Evolutionary conservation across 2,329 filamentous ascomycete genomes (phyloP), one percentile per base, ranked within the genome.

Genomic region (Emmonsia crescens): DNA sequence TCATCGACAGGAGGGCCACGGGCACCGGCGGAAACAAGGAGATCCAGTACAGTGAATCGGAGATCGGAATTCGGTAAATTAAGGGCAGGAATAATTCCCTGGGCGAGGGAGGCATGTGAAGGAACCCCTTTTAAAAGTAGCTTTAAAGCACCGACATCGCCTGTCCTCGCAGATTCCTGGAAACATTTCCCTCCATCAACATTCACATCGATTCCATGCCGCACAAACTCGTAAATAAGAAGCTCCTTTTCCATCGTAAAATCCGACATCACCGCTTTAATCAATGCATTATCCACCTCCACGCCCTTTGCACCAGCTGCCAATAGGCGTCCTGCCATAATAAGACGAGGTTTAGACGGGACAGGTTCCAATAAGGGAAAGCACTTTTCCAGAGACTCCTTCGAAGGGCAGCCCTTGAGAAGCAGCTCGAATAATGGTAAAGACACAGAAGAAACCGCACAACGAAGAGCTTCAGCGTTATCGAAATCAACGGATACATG

Each of bases 401-500:
- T 60, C 14, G 65, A 64, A n/a, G 65, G 63, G 31, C 58, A 57
- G 38, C 64, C 62, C 48, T 63, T 60, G 8, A 64, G 61, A 10
- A 67, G 61, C 36, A 64, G 60, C 29, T 63, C 63, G 57, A 65
- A 62, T n/a, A 63, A 60, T 19, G 55, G 54, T 3, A 62, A 49
- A n/a, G 58, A 61, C 5, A 49, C 60, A 1, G 61, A 62, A 5
- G 60, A 57, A 27, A 71, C 63, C 8, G 68, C 63, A n/a, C 63
- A 29, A 21, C 64, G 49, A 46, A 70, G 62, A 27, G 65, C 64
- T 38, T 64, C 55, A 10, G 65, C 68, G 55, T 65, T 63, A 52
- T 69, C 60, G 57, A 69, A 68, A 57, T 70, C 66, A 40, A 68
- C 65, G 0, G 68, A 69, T 31, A 66, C 69, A 24, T 65, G 63